Evolutionary conservation across 768 basidiomycete genomes (phyloP), one percentile per base, ranked within the genome.

Genomic region (Hysterangium stoloniferum): DNA sequence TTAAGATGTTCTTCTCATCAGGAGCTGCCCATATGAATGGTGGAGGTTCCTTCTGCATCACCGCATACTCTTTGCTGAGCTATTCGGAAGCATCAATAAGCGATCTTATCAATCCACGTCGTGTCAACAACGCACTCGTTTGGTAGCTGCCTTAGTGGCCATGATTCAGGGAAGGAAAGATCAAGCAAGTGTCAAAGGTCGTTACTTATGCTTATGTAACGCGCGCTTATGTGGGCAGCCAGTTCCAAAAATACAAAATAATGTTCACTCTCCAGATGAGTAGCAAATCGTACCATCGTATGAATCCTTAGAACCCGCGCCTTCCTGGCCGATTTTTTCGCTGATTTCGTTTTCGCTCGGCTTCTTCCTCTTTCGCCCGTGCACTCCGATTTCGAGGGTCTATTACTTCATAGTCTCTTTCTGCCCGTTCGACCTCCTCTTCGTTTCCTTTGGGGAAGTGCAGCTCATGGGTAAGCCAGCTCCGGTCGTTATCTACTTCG

Each of bases 1-100:
- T 92, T 45, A 97, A 66, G 59, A 97, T 94, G 66, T 97, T 95
- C 82, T 93, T 93, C 77, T 98, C 95, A 60, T 96, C 93, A 12
- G 95, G 95, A 27, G 77, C 77, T 33, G 95, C 94, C 85, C 88
- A 94, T 19, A 97, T 84, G 66, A 93, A 98, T 54, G 95, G 95
- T 1, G 95, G 95, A 12, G 95, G 91, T 54, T 87, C 84, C 62
- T 71, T 85, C 69, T 95, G 91, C 88, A 97, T 95, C 43, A 78
- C 72, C 59, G 87, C 79, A 68, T 85, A 93, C 72, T 97, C 94
- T 68, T 95, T 92, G 31, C 74, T 71, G 54, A 90, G 78, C 86
- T 89, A 64, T 42, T 56, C 36, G 38, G n/a, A 19, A 27, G 25
- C 37, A 43, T 12, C 24, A 45, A 44, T 55, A 54, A 54, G 41